phyloP scores from a whole-genome alignment of 163 green algal species.

The Dunaliella salina region DNA sequence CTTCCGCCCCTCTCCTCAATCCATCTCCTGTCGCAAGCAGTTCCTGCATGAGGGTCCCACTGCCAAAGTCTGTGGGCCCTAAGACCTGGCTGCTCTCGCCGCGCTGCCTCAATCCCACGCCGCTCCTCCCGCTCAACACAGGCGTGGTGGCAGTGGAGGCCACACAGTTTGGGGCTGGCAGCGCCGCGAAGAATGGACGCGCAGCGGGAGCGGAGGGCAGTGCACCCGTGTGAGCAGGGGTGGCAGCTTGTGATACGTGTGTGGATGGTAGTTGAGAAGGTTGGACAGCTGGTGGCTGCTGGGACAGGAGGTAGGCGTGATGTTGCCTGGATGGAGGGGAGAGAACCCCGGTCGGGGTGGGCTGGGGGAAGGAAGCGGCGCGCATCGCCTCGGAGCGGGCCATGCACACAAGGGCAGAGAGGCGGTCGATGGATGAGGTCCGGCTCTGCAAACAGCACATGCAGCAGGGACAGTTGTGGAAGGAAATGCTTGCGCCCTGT shows the following conservation, averaged over 20 bases:
- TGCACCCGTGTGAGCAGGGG: neutral
- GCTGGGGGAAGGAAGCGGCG: neutral
- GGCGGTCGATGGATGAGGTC: neutral
- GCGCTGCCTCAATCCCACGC: no score
- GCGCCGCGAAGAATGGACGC: neutral
- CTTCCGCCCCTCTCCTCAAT: no score
- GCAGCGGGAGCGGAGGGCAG: neutral
- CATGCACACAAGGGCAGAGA: neutral
- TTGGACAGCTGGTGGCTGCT: neutral
- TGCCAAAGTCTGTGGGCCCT: no score
- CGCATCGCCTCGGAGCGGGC: neutral
- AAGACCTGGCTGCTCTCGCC: no score
- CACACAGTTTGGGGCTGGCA: neutral
- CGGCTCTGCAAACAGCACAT: neutral
- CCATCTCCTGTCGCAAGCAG: no score
- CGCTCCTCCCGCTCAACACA: no score
- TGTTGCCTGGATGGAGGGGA: no score
- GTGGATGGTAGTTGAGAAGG: neutral
- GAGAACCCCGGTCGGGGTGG: neutral
- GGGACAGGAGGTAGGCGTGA: neutral
- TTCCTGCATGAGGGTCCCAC: no score
- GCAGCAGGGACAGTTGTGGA: no score
- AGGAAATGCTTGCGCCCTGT: no score
- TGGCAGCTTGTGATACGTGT: neutral
- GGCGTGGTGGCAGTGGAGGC: no score